phyloP scores from a whole-genome alignment of 176 grass and related monocot species.

The Phoenix dactylifera region DNA sequence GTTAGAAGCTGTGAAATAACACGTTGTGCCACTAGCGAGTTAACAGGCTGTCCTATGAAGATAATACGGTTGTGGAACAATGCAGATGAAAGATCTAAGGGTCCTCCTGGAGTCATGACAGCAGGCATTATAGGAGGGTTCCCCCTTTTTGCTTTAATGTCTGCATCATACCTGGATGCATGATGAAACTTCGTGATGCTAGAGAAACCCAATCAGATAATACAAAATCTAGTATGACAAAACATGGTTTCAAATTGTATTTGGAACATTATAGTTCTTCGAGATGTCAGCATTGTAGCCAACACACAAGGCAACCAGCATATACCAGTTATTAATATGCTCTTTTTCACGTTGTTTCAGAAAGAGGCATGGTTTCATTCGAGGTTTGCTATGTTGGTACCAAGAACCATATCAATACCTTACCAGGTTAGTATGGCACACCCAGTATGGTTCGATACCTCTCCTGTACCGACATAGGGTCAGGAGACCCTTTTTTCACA shows the following conservation, averaged over 20 bases:
- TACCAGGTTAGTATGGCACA: no score
- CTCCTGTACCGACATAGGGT: no score
- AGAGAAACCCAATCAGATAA: conserved; percentile 2
- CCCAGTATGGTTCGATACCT: no score
- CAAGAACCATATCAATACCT: no score
- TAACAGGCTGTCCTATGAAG: conserved; percentile 85
- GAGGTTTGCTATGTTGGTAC: no score
- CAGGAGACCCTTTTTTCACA: no score
- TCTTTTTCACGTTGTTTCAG: no score
- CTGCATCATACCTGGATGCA: conserved; percentile 34
- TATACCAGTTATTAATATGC: no score
- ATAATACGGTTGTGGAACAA: conserved; percentile 76
- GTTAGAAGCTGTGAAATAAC: conserved; percentile 90
- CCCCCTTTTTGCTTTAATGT: conserved; percentile 43
- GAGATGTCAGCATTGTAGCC: no score
- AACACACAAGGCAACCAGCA: no score
- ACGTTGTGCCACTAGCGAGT: conserved; percentile 81
- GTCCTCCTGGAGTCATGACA: conserved; percentile 56
- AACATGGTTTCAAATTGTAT: not conserved
- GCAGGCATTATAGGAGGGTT: conserved; percentile 89
- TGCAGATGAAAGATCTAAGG: conserved; percentile 61
- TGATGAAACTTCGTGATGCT: conserved; percentile 2
- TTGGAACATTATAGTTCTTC: not conserved
- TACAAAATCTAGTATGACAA: not conserved
- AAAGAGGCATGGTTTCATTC: no score